These are phyloP conservation scores for Tolypocladium nubicola DNA, from an alignment of 2,329 filamentous ascomycete species.

Conservation along the genomic window DNA sequence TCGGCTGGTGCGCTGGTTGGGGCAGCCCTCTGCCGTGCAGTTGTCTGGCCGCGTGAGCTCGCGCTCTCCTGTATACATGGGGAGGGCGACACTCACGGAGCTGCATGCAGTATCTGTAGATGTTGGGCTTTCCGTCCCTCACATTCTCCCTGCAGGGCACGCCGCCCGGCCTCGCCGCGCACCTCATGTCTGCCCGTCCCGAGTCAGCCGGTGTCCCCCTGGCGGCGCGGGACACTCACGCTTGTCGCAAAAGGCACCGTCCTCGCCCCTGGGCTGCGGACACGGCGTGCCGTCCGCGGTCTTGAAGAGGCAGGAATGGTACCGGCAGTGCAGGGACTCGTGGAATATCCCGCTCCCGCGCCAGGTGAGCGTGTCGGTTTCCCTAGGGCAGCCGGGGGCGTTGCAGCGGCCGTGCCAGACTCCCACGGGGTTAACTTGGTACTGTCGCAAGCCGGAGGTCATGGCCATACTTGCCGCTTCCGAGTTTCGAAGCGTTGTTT, in stretches of 20 bases:
- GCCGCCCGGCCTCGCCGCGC: not conserved
- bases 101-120: not conserved
- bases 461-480: not conserved
- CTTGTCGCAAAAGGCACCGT: not conserved
- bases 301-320: constrained; percentile 2
- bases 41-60: not conserved
- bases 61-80: no score
- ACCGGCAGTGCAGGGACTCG: constrained; percentile 1
- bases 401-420: not conserved
- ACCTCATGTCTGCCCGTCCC: not conserved
- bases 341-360: not conserved
- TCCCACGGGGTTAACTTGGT: not conserved
- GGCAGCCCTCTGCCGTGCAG: not conserved
- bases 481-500: not conserved
- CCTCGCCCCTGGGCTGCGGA: not conserved
- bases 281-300: not conserved
- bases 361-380: not conserved
- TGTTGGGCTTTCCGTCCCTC: not conserved
- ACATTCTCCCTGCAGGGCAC: not conserved
- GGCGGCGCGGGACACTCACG: not conserved
- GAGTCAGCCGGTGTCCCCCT: not conserved
- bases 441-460: not conserved
- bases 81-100: not conserved
- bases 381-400: not conserved
- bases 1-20: not conserved